Evolutionary conservation across 2,329 filamentous ascomycete genomes (phyloP), one percentile per base, ranked within the genome.

Genomic region (Coleophoma crateriformis): DNA sequence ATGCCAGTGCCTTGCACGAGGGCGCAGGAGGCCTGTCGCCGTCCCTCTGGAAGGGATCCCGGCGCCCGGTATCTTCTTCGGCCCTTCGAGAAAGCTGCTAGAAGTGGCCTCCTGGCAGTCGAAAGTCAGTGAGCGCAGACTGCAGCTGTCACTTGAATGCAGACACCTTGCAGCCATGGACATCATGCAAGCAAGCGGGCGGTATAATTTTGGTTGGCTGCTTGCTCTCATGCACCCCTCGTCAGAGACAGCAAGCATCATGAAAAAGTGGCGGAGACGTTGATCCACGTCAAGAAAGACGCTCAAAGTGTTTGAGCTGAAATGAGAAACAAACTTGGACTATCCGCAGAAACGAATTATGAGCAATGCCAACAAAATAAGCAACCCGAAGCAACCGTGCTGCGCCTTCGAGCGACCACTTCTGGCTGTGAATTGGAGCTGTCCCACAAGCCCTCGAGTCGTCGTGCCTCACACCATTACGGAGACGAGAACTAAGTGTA

Each of bases 11-110:
- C 27, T 27, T 27, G 27, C 47, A 54, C 52, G 39, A 40, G 48
- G 49, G 39, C 55, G 44, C 49, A 51, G 48, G 47, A 62, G 62
- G 61, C 51, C 48, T 43, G 45, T 57, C 60, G 50, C 62, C 60
- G 61, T 50, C 32, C 19, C 38, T 53, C 49, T 59, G 50, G 58
- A 57, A 56, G 50, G 33, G 52, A 52, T 52, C 34, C 27, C 20
- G 17, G 34, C 27, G 17, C 22, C n/a, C 27, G 27, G 20, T 57
- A 54, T 54, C 58, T 66, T 68, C 66, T 62, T 60, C 57, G 56
- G 55, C 53, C 56, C 59, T 71, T 72, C 70, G 67, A 73, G 70
- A 74, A 71, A 64, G 47, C 53, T 46, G 48, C 54, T 55, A 50
- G 51, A 56, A 58, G 58, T 49, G 51, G 61, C 59, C 54, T 56